A percentile compares a stretch with the other conserved stretches of the same genome.
Conservation (phyloP, 1,284 basidiomycete species). For the Trichosporon coremiiforme region DNA sequence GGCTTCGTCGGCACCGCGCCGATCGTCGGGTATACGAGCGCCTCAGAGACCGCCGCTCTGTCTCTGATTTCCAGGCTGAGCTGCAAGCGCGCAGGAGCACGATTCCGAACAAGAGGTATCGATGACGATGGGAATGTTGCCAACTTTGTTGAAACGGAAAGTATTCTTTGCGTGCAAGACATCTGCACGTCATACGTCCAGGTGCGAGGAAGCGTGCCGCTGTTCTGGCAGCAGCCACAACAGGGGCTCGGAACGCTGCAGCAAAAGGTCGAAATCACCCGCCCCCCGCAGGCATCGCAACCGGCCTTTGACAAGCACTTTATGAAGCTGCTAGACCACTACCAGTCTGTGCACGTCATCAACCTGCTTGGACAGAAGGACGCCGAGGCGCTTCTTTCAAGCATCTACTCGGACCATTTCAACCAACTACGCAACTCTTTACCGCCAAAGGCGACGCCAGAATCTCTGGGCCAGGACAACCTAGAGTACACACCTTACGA, state of each 20-base stretch:
- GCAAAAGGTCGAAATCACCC: slow-evolving; percentile 83
- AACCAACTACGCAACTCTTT: slow-evolving; percentile 44
- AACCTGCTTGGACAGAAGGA: slow-evolving; percentile 88
- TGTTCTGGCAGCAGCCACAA: slow-evolving; percentile 98
- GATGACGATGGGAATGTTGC: slow-evolving; percentile 97
- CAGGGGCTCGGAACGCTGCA: slow-evolving; percentile 74
- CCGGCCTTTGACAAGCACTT: slow-evolving; percentile 96
- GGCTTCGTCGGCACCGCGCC: slow-evolving; percentile 71
- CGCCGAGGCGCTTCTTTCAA: slow-evolving; percentile 81
- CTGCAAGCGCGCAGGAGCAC: slow-evolving; percentile 93
- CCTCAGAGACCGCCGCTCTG: slow-evolving; percentile 58
- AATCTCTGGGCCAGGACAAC: slow-evolving; percentile 27
- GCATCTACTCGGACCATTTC: slow-evolving; percentile 78
- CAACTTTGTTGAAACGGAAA: slow-evolving; percentile 98
- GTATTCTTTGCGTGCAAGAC: slow-evolving; percentile 78
- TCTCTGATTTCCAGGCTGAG: slow-evolving; percentile 83
- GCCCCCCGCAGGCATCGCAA: slow-evolving; percentile 87
- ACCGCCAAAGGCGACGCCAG: slow-evolving; percentile 55
- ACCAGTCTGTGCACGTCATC: slow-evolving; percentile 76
- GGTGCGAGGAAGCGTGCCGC: slow-evolving; percentile 89
- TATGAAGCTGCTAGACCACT: slow-evolving; percentile 77
- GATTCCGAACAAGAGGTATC: slow-evolving; percentile 95
- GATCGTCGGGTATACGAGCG: slow-evolving; percentile 29
- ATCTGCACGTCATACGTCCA: slow-evolving; percentile 88
- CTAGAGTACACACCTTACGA: slow-evolving; percentile 81